phyloP scores from a whole-genome alignment of 169 alveolate species.

The Plasmodium inui region DNA sequence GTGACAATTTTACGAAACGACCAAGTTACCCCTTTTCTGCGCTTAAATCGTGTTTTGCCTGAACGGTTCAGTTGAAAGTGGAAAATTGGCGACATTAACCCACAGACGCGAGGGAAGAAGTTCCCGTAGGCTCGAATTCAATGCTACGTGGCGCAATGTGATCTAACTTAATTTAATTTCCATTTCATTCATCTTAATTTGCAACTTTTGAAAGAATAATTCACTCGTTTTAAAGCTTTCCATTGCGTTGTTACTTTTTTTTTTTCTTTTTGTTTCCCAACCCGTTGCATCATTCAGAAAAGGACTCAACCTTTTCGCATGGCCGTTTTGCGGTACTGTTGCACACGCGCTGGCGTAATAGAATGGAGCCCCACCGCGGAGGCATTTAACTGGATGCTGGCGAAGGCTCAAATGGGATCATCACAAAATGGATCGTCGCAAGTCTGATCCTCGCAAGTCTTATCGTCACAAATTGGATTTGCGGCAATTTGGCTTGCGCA shows the following conservation, averaged over 20 bases:
- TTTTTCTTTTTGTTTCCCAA: background rate
- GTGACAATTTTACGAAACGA: background rate
- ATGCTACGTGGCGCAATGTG: background rate
- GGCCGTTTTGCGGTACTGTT: background rate
- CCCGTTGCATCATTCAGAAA: background rate
- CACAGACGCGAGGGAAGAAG: background rate
- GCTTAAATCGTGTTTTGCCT: background rate
- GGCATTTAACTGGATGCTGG: too few relatives aligned
- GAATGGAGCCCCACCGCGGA: too few relatives aligned
- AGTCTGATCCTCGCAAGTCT: background rate
- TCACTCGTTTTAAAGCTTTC: background rate
- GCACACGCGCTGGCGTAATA: background rate
- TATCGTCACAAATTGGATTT: background rate
- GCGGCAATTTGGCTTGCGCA: background rate
- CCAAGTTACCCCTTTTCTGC: background rate
- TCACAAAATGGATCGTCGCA: background rate
- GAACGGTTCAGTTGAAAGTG: background rate
- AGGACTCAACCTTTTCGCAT: background rate
- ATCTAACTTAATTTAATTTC: too few relatives aligned
- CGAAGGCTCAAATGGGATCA: background rate
- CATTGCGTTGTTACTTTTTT: background rate
- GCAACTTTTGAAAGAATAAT: background rate
- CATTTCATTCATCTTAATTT: background rate
- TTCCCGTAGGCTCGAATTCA: background rate
- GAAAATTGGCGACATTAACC: background rate